A percentile compares a stretch with the other conserved stretches of the same genome.
Evolutionary conservation across 495 filamentous ascomycete species (phyloP).

Genomic region (Arthonia radiata): DNA sequence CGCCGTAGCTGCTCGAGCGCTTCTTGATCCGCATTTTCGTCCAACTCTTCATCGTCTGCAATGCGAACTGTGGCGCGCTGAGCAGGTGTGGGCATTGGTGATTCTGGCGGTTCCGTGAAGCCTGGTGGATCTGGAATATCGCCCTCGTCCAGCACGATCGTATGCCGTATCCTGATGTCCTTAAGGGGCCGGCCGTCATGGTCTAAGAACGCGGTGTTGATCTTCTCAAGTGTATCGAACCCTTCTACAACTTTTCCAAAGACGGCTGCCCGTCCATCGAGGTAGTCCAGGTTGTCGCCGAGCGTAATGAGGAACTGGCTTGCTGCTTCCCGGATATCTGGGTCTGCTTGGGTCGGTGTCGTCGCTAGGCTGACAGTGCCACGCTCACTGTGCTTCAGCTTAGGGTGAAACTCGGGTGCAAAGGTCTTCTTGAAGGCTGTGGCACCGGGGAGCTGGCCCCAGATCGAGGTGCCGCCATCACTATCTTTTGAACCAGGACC

Average conservation of each 20-base stretch:
- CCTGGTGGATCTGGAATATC: slow-evolving; percentile 48
- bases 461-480: slow-evolving; percentile 79
- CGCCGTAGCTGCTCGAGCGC: slow-evolving; percentile 54
- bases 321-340: slow-evolving; percentile 53
- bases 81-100: slow-evolving; percentile 57
- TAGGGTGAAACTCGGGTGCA: slow-evolving; percentile 54
- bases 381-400: slow-evolving; percentile 60
- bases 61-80: slow-evolving; percentile 83
- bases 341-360: slow-evolving; percentile 45
- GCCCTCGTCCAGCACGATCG: slow-evolving; percentile 70
- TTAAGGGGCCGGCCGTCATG: slow-evolving; percentile 59
- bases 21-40: slow-evolving; percentile 54
- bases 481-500: slow-evolving; percentile 59
- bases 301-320: slow-evolving; percentile 84
- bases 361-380: slow-evolving; percentile 93
- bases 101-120: slow-evolving; percentile 43
- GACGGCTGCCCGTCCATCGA: slow-evolving; percentile 78
- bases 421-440: slow-evolving; percentile 37
- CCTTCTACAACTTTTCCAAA: slow-evolving; percentile 90
- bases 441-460: slow-evolving; percentile 39
- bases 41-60: slow-evolving; percentile 61
- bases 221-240: slow-evolving; percentile 76
- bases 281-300: slow-evolving; percentile 62
- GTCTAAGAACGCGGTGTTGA: slow-evolving; percentile 73
- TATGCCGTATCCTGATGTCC: slow-evolving; percentile 84